These are phyloP conservation scores for Sporormia fimetaria DNA, from an alignment of 495 filamentous ascomycete species.

Conservation along the genomic window DNA sequence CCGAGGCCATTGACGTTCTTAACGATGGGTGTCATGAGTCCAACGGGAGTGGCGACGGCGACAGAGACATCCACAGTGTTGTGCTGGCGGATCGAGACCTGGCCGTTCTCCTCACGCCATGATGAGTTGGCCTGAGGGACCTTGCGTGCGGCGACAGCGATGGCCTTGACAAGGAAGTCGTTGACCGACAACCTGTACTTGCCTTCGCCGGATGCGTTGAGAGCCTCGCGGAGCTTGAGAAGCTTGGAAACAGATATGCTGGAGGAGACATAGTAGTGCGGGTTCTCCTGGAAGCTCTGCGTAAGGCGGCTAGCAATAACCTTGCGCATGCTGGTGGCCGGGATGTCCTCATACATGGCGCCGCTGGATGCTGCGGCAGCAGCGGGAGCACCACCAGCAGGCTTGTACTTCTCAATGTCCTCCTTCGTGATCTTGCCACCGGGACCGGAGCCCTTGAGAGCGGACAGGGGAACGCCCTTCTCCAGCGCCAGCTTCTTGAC, in stretches of 20 bases:
- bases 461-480: constrained; percentile 66
- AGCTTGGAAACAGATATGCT: constrained; percentile 86
- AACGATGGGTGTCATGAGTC: constrained; percentile 96
- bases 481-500: constrained; percentile 77
- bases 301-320: constrained; percentile 85
- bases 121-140: constrained; percentile 91
- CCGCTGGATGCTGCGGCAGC: constrained; percentile 38
- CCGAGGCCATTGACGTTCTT: constrained; percentile 73
- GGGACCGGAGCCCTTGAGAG: constrained; percentile 79
- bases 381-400: constrained; percentile 37
- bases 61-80: constrained; percentile 84
- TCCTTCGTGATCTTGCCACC: constrained; percentile 81
- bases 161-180: constrained; percentile 98
- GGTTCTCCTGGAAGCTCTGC: constrained; percentile 82
- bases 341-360: constrained; percentile 68
- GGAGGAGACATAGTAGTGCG: constrained; percentile 92
- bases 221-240: constrained; percentile 84
- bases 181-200: constrained; percentile 98
- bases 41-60: constrained; percentile 85
- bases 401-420: constrained; percentile 78
- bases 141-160: constrained; percentile 76
- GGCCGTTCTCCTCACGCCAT: constrained; percentile 71
- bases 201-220: constrained; percentile 79
- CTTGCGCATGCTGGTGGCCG: constrained; percentile 90
- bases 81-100: constrained; percentile 76